Evolutionary conservation across 2,329 filamentous ascomycete species (phyloP).

Genomic region (Aphanoascus verrucosus): DNA sequence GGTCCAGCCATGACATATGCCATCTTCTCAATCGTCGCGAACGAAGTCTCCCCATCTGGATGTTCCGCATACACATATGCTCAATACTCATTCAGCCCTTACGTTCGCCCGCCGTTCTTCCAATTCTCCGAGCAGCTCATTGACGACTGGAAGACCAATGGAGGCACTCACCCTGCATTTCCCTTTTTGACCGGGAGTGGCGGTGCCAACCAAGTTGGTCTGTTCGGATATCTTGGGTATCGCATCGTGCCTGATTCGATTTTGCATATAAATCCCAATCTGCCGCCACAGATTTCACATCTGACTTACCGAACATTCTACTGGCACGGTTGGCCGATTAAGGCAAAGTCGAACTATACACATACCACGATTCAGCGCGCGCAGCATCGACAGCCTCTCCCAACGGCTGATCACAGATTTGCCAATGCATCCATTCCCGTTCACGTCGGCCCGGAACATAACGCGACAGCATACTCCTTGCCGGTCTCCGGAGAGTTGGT

Average conservation of each 20-base stretch:
- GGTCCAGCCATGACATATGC: slow-evolving; percentile 66
- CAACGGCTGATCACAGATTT: slow-evolving; percentile 47
- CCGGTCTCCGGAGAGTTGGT: slow-evolving; percentile 42
- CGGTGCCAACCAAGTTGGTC: slow-evolving; percentile 55
- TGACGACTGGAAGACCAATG: slow-evolving; percentile 51
- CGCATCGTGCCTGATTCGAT: slow-evolving; percentile 49
- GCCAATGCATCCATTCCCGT: slow-evolving; percentile 48
- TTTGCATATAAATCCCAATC: slow-evolving; percentile 51
- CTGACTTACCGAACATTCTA: slow-evolving; percentile 54
- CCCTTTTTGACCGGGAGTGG: slow-evolving; percentile 63
- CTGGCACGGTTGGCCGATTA: slow-evolving; percentile 55
- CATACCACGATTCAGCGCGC: slow-evolving; percentile 53
- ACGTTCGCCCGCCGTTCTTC: slow-evolving; percentile 56
- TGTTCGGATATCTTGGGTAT: slow-evolving; percentile 58
- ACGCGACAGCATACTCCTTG: slow-evolving; percentile 38
- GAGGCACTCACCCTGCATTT: slow-evolving; percentile 57
- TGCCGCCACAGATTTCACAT: slow-evolving; percentile 54
- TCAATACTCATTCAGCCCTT: slow-evolving; percentile 53
- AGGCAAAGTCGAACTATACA: slow-evolving; percentile 51
- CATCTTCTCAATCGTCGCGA: slow-evolving; percentile 57
- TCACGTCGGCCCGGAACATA: slow-evolving; percentile 40
- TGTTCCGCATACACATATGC: slow-evolving; percentile 60
- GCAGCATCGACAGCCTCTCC: slow-evolving; percentile 33
- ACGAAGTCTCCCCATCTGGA: slow-evolving; percentile 53
- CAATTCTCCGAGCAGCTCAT: slow-evolving; percentile 60